Evolutionary conservation across 352 stramenopile genomes (phyloP), one percentile per base, ranked within the genome.

Genomic region (Globisporangium emineosum): DNA sequence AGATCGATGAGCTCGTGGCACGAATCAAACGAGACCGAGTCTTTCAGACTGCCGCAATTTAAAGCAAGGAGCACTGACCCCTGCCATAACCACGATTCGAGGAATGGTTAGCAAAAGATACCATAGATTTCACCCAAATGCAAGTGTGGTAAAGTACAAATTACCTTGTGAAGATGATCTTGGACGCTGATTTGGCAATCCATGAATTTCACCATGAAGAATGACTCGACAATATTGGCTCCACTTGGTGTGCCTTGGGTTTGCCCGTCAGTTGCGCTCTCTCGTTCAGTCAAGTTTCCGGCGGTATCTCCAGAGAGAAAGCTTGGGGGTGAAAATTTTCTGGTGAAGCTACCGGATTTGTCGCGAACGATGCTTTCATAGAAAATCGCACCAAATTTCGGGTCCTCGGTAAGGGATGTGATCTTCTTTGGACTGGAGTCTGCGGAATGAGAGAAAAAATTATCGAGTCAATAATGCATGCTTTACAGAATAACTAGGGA

Each of bases 111-210:
- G 15, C n/a, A 55, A 32, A 37, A 7, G 32, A 9, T 37, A 37
- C 32, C 32, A 9, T 37, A 37, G 32, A 7, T 37, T 37, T 10
- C 32, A 37, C 32, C 12, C 32, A 37, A 7, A 37, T 9, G 12
- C 32, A 37, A 37, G 32, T 37, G 12, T 37, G 32, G 32, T 37
- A 13, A 35, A 13, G 51, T 19, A 32, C 15, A 0, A 32, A 4
- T 33, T 67, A 85, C 76, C 75, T 93, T 93, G 66, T 89, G 69
- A 6, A 67, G 30, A 12, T 78, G 68, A 40, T 93, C 83, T 68
- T 91, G 83, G n/a, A 91, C 42, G 52, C 71, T 90, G 37, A 93
- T 76, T 68, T 94, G 86, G n/a, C 73, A 86, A 57, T 94, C 86
- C 65, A 89, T 73, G 30, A 93, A 90, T 29, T 86, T 85, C 9